Evolutionary conservation across 2,329 filamentous ascomycete genomes (phyloP).

Genomic region (Epichloe sibirici): DNA sequence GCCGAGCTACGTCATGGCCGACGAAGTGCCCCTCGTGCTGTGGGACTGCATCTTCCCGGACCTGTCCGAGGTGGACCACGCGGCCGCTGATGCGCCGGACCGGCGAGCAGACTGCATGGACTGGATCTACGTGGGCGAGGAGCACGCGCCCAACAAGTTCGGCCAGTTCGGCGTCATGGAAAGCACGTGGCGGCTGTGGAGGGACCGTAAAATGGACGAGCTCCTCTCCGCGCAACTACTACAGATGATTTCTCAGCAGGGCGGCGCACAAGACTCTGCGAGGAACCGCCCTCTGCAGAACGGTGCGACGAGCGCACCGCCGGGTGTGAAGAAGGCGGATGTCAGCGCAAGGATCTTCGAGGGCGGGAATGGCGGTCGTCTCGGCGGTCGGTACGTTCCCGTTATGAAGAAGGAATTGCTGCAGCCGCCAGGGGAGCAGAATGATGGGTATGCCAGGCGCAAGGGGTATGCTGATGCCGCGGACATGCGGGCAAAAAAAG

Average conservation of each 20-base stretch:
- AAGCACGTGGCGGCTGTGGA: constrained; percentile 73
- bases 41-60: constrained; percentile 90
- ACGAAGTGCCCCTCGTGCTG: constrained; percentile 78
- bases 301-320: constrained; percentile 1
- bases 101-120: constrained; percentile 45
- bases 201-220: constrained; percentile 80
- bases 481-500: constrained; percentile 29
- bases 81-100: constrained; percentile 7
- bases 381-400: constrained; percentile 41
- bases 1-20: constrained; percentile 82
- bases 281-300: neutral
- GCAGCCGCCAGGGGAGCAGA: constrained; percentile 39
- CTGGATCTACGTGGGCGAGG: constrained; percentile 73
- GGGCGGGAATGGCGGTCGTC: constrained; percentile 39
- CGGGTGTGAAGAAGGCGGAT: constrained; percentile 23
- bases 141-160: constrained; percentile 44
- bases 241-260: constrained; percentile 40
- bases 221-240: constrained; percentile 65
- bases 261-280: constrained; percentile 5
- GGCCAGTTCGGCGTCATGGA: constrained; percentile 57
- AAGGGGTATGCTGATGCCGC: constrained; percentile 44
- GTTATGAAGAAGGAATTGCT: constrained; percentile 39
- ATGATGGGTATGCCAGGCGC: constrained; percentile 48
- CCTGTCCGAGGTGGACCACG: neutral
- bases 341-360: constrained; percentile 32